phyloP scores from a whole-genome alignment of 106 monocot species.

The Dendrobium huoshanense region DNA sequence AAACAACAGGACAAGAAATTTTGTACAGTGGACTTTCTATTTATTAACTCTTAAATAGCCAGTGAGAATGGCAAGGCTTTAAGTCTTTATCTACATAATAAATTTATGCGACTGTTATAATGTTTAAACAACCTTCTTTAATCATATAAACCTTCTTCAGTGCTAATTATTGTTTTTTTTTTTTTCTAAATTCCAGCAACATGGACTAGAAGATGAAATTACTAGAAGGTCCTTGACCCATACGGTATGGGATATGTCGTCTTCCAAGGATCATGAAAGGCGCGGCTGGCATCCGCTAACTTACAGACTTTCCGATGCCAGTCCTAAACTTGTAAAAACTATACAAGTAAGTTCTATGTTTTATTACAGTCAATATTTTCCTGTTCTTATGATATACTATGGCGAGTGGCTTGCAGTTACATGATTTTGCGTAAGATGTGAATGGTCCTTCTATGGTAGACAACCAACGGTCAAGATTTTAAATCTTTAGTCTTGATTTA shows the following conservation, averaged over 20 bases:
- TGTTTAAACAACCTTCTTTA: neutral
- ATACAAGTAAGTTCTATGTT: conserved; percentile 50
- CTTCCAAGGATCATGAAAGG: conserved; percentile 68
- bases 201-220: conserved; percentile 78
- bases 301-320: conserved; percentile 83
- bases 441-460: no score
- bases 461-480: no score
- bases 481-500: no score
- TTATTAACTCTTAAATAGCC: no score
- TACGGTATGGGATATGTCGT: conserved; percentile 78
- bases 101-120: no score
- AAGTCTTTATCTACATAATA: neutral
- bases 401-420: no score
- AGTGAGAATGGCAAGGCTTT: neutral
- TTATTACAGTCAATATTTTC: neutral
- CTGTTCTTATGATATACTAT: no score
- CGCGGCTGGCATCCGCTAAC: conserved; percentile 95
- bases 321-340: conserved; percentile 51
- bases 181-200: conserved; percentile 39
- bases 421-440: no score
- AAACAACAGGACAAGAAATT: neutral
- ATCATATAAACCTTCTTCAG: neutral
- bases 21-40: neutral
- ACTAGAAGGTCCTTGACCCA: conserved; percentile 81
- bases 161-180: neutral